Percentiles rank a stretch among this genome's conserved stretches.
These are phyloP conservation scores for Elsinoe perseae DNA, from an alignment of 2,329 filamentous ascomycete species.

Conservation along the genomic window DNA sequence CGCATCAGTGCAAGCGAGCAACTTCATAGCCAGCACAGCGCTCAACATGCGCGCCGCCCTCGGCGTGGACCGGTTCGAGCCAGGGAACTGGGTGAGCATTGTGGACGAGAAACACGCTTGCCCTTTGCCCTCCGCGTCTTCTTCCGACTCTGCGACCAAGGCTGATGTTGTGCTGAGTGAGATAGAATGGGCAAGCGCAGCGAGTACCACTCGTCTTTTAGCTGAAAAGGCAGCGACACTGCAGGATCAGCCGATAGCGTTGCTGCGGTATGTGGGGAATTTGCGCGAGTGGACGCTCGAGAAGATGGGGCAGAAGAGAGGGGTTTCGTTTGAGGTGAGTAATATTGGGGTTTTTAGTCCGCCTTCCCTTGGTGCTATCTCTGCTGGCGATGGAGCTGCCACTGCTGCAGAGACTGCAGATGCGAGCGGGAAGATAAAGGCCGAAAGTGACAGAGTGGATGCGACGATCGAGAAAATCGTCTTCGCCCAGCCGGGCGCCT, in stretches of 20 bases:
- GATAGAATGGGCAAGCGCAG: constrained; percentile 31
- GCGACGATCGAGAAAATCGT: constrained; percentile 32
- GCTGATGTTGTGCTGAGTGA: constrained; percentile 4
- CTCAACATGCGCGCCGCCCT: constrained; percentile 37
- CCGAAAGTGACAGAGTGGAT: too few relatives aligned
- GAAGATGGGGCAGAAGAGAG: constrained; percentile 34
- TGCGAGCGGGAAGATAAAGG: neutral
- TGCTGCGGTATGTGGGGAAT: constrained; percentile 37
- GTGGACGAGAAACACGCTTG: constrained; percentile 26
- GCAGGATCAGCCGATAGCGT: constrained; percentile 36
- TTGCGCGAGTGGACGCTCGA: constrained; percentile 35
- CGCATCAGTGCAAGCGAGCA: constrained; percentile 21
- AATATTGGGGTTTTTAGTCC: constrained; percentile 37
- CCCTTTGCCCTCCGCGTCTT: constrained; percentile 8
- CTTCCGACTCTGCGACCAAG: neutral
- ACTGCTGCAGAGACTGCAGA: neutral
- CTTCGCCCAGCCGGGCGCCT: constrained; percentile 40
- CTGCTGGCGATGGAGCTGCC: too few relatives aligned
- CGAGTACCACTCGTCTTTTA: constrained; percentile 29
- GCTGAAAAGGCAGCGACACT: constrained; percentile 28
- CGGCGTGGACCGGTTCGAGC: constrained; percentile 27
- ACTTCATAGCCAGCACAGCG: constrained; percentile 35
- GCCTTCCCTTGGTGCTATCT: neutral
- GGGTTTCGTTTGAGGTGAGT: constrained; percentile 40
- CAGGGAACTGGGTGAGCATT: constrained; percentile 30